Evolutionary conservation across 2,329 filamentous ascomycete species (phyloP).

Genomic region (Mycocentrospora acerina): DNA sequence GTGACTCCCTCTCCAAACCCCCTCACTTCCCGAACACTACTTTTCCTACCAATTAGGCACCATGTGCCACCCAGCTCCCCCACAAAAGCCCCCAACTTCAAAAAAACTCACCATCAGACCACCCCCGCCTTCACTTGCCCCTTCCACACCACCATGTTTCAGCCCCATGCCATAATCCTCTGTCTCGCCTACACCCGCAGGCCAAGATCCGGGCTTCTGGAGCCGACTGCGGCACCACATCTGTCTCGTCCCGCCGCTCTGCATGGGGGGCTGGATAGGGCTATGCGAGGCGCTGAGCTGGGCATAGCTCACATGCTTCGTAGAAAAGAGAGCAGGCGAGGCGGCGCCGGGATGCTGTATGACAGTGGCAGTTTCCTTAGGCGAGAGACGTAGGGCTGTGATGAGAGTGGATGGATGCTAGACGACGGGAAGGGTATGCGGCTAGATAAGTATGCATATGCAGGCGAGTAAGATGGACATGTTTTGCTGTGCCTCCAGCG

Average conservation of each 20-base stretch:
- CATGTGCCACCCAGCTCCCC: too few relatives aligned
- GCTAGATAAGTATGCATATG: background rate
- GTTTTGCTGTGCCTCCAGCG: slow-evolving; percentile 2
- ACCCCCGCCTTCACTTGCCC: slow-evolving; percentile 1
- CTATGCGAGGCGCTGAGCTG: background rate
- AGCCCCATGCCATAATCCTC: slow-evolving; percentile 10
- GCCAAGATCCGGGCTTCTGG: slow-evolving; percentile 17
- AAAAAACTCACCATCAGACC: slow-evolving; percentile 1
- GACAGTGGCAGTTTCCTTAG: too few relatives aligned
- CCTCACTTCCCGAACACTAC: too few relatives aligned
- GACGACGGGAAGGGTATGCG: background rate
- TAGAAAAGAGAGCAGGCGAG: background rate
- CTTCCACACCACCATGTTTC: slow-evolving; percentile 17
- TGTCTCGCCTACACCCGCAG: slow-evolving; percentile 8
- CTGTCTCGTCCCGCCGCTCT: slow-evolving; percentile 3
- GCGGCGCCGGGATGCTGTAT: slow-evolving; percentile 6
- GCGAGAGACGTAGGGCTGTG: background rate
- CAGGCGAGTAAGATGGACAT: slow-evolving; percentile 1
- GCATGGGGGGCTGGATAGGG: slow-evolving; percentile 5
- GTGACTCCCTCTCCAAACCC: too few relatives aligned
- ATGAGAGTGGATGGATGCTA: background rate
- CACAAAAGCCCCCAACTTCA: too few relatives aligned
- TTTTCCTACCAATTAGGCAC: too few relatives aligned
- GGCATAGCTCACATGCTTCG: background rate
- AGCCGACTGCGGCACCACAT: slow-evolving; percentile 7